These are phyloP conservation scores for Tilletia setariae DNA, from an alignment of 1,284 basidiomycete species.

Conservation along the genomic window DNA sequence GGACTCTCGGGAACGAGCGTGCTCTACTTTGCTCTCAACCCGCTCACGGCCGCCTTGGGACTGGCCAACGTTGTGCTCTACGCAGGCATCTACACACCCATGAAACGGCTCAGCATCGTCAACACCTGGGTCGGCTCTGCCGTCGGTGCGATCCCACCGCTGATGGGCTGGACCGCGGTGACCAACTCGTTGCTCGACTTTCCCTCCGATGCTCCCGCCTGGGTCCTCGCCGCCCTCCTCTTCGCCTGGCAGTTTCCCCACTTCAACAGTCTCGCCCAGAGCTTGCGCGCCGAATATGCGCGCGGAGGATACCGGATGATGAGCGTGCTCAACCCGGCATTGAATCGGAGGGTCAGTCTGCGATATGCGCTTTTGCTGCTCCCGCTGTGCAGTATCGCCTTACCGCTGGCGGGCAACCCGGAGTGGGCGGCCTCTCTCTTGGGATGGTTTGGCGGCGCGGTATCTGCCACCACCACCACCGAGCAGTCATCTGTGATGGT, in stretches of 20 bases:
- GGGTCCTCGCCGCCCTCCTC: conserved; percentile 57
- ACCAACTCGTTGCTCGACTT: conserved; percentile 72
- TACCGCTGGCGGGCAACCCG: conserved; percentile 33
- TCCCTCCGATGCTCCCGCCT: conserved; percentile 51
- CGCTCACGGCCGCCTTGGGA: conserved; percentile 79
- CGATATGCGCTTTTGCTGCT: conserved; percentile 76
- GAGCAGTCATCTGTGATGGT: no score
- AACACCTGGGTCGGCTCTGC: conserved; percentile 96
- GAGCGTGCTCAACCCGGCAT: conserved; percentile 71
- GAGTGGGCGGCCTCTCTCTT: neutral
- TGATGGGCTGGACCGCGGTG: conserved; percentile 98
- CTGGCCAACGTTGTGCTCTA: conserved; percentile 83
- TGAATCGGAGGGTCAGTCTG: conserved; percentile 81
- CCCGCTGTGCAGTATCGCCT: conserved; percentile 74
- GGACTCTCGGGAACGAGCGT: conserved; percentile 74
- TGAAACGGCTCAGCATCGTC: conserved; percentile 81
- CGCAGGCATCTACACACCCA: conserved; percentile 84
- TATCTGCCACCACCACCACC: neutral
- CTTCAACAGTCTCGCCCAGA: conserved; percentile 88
- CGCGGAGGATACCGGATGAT: conserved; percentile 94
- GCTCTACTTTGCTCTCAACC: conserved; percentile 81
- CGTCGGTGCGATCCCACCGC: conserved; percentile 85
- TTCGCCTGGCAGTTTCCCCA: conserved; percentile 99
- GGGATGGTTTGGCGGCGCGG: neutral
- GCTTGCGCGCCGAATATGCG: conserved; percentile 83